Evolutionary conservation across 441 rosid genomes (phyloP), one percentile per base, ranked within the genome.

Genomic region (Pelargonium cotyledonis): DNA sequence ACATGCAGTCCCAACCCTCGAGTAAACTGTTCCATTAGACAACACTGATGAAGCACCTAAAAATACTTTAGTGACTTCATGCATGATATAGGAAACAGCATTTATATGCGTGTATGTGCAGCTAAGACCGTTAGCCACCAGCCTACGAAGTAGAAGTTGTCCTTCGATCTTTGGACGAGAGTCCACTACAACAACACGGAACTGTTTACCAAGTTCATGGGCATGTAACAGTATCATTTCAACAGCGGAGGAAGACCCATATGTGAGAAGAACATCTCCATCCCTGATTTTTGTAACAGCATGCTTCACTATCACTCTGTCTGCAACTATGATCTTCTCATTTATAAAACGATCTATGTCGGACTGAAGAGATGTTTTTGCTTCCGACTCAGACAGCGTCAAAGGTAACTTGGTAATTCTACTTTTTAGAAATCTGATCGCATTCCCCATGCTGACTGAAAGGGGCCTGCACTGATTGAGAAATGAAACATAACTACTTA

Each of bases 1-100:
- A 76, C 89, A 85, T 55, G 99, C 99, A 60, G 99, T 94, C 26
- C 99, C 99, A 29, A 91, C 99, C 76, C 99, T 83, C 1, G 99
- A 94, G 78, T 84, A 94, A 63, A 91, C 91, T 31, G 99, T 91
- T 63, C 97, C 97, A 80, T 91, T 94, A 18, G 96, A 89, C 78
- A 94, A 79, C 73, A 94, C 88, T 0, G 99, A 88, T 55, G 96
- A 88, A 66, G 99, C 93, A 19, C 97, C 99, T 71, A 94, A 72
- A 83, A 94, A 87, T 73, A 91, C 98, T 72, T 85, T 84, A 70
- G 92, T 91, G 70, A 81, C 98, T 74, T 94, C 99, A 77, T 91
- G 96, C 92, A 94, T 91, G 79, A 91, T 83, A 73, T 90, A 91
- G 60, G 98, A 91, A 72, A 91, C 78, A 23, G 98, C 96, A 75